Evolutionary conservation across 2,329 filamentous ascomycete genomes (phyloP).

Genomic region (Boeremia exigua): DNA sequence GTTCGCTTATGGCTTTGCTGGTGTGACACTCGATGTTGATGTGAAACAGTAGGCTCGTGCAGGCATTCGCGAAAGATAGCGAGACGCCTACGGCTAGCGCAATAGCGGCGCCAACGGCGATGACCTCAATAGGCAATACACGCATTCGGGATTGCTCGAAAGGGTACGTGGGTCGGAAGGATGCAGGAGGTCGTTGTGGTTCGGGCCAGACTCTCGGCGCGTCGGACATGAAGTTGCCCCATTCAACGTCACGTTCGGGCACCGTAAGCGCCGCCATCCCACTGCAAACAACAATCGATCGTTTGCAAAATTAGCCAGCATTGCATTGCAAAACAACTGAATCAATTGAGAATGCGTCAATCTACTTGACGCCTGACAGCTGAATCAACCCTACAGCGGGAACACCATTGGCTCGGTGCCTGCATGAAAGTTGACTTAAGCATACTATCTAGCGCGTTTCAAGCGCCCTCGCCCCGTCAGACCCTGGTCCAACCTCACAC

Average conservation of each 20-base stretch:
- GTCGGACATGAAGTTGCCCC: no score
- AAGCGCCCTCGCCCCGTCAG: constrained; percentile 26
- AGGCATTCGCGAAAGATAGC: constrained; percentile 20
- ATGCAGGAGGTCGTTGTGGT: constrained; percentile 15
- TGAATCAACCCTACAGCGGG: constrained; percentile 1
- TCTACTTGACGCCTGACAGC: constrained; percentile 24
- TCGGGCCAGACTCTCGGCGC: constrained; percentile 11
- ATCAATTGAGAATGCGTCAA: constrained; percentile 17
- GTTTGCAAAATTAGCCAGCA: not conserved
- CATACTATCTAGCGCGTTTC: constrained; percentile 38
- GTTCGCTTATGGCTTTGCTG: constrained; percentile 20
- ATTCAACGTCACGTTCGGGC: constrained; percentile 4
- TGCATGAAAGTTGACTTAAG: constrained; percentile 33
- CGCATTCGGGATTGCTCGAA: constrained; percentile 6
- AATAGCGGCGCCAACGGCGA: constrained; percentile 10
- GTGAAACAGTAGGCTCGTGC: constrained; percentile 27
- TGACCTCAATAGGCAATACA: constrained; percentile 11
- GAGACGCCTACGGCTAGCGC: constrained; percentile 18
- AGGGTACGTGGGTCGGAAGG: constrained; percentile 12
- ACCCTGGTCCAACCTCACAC: constrained; percentile 25
- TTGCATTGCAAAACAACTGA: constrained; percentile 5
- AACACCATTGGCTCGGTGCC: constrained; percentile 22
- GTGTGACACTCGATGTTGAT: constrained; percentile 20
- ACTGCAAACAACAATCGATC: not conserved
- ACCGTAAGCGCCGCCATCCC: constrained; percentile 13